phyloP scores from a whole-genome alignment of 352 stramenopile species.

The Globisporangium rhizosaccharum region DNA sequence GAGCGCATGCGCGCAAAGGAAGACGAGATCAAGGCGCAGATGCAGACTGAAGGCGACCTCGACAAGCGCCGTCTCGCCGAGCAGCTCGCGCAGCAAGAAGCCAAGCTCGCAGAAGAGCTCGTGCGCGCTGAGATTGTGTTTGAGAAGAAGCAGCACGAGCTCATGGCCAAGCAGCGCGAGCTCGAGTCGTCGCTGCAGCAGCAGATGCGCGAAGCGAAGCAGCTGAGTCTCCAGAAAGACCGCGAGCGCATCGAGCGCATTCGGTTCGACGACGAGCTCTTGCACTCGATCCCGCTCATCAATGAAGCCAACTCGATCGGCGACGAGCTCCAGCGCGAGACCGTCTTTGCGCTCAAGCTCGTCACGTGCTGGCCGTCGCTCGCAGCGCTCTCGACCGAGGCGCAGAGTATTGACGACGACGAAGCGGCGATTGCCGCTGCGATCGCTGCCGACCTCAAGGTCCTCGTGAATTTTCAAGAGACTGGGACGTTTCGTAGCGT shows the following conservation, averaged over 20 bases:
- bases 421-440: slow-evolving; percentile 38
- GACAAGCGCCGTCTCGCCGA: slow-evolving; percentile 73
- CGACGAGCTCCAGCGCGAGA: slow-evolving; percentile 69
- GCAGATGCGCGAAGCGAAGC: slow-evolving; percentile 75
- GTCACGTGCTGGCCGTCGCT: slow-evolving; percentile 34
- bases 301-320: slow-evolving; percentile 86
- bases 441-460: slow-evolving; percentile 65
- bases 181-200: slow-evolving; percentile 69
- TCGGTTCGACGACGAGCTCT: slow-evolving; percentile 76
- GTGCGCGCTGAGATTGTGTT: slow-evolving; percentile 72
- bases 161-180: slow-evolving; percentile 57
- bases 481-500: slow-evolving; percentile 64
- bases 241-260: slow-evolving; percentile 60
- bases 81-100: slow-evolving; percentile 67
- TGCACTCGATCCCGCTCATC: slow-evolving; percentile 73
- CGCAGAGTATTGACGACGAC: slow-evolving; percentile 45
- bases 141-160: slow-evolving; percentile 67
- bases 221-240: slow-evolving; percentile 65
- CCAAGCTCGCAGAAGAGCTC: slow-evolving; percentile 71
- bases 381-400: slow-evolving; percentile 19
- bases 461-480: slow-evolving; percentile 78
- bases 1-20: slow-evolving; percentile 75
- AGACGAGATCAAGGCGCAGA: slow-evolving; percentile 62
- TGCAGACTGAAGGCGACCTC: slow-evolving; percentile 66
- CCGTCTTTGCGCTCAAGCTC: slow-evolving; percentile 63